These are phyloP conservation scores for Pythium volutum DNA, from an alignment of 352 stramenopile species.

Conservation along the genomic window DNA sequence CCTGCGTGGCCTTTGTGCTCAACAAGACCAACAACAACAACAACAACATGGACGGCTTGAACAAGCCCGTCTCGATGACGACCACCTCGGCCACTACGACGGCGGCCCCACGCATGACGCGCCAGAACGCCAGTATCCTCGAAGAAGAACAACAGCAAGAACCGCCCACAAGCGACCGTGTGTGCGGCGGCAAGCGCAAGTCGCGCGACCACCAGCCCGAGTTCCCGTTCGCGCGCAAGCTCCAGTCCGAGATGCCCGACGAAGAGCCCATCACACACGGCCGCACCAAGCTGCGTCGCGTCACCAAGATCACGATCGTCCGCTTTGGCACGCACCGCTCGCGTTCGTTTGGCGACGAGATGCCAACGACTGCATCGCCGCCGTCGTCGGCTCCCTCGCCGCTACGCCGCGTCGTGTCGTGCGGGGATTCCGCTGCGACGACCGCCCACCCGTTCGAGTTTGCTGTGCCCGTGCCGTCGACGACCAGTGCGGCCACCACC, in stretches of 20 bases:
- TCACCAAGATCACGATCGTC: constrained; percentile 6
- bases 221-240: constrained; percentile 19
- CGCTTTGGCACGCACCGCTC: constrained; percentile 8
- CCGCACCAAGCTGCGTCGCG: constrained; percentile 24
- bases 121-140: constrained; percentile 15
- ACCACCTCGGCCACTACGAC: neutral
- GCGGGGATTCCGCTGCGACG: constrained; percentile 3
- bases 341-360: constrained; percentile 16
- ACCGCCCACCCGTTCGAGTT: neutral
- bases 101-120: constrained; percentile 1
- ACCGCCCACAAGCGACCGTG: neutral
- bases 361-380: neutral
- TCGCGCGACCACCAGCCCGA: constrained; percentile 16
- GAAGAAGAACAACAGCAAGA: constrained; percentile 1
- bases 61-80: neutral
- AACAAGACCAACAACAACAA: constrained; percentile 15
- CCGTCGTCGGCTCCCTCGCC: constrained; percentile 2
- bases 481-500: neutral
- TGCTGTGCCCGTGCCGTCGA: neutral
- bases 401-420: constrained; percentile 29
- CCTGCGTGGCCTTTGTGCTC: constrained; percentile 26
- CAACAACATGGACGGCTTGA: neutral
- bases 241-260: constrained; percentile 2
- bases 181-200: constrained; percentile 37
- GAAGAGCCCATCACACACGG: constrained; percentile 16